Evolutionary conservation across 495 filamentous ascomycete species (phyloP), one percentile per base, ranked within the genome.

Genomic region (Penicillium malachiteum): DNA sequence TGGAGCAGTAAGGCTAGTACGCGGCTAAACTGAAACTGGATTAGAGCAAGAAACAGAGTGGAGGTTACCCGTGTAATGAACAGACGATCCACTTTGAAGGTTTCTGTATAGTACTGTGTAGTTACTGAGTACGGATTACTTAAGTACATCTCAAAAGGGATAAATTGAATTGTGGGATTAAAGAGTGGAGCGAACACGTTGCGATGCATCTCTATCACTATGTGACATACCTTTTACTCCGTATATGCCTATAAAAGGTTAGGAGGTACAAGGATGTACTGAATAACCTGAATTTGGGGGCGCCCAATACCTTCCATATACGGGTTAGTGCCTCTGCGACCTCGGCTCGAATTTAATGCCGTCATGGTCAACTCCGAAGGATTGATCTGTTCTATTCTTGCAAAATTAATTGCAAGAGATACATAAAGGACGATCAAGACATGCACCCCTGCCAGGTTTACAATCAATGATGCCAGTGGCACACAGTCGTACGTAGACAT

Each of bases 11-110:
- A 60, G 56, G 62, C 58, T 59, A 51, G 40, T 63, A 65, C 62
- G 37, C 17, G 46, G 52, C 64, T 66, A 66, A 48, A 14, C 64
- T 47, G 11, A 42, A 55, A 9, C 9, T n/a, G 31, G 61, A 16
- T 58, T 64, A 62, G 64, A 41, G 50, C 37, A 40, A 38, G 12
- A 48, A 62, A 57, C 41, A 43, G 12, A 54, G 62, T 65, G 65
- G 65, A 30, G 65, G 63, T 51, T 65, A 67, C 55, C 64, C 62
- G 64, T 31, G 59, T 62, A 65, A 59, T 45, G 50, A 59, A 55
- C 18, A 50, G 35, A 9, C 11, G 17, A 18, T 50, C 48, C 48
- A 50, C 48, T 39, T 40, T 26, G 48, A 17, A 50, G 35, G 13
- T 50, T 37, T 50, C 33, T 39, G 48, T 41, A 31, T 34, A 31